A percentile compares a stretch with the other conserved stretches of the same genome.
Evolutionary conservation across 495 filamentous ascomycete species (phyloP).

Genomic region (Cercophora samala): DNA sequence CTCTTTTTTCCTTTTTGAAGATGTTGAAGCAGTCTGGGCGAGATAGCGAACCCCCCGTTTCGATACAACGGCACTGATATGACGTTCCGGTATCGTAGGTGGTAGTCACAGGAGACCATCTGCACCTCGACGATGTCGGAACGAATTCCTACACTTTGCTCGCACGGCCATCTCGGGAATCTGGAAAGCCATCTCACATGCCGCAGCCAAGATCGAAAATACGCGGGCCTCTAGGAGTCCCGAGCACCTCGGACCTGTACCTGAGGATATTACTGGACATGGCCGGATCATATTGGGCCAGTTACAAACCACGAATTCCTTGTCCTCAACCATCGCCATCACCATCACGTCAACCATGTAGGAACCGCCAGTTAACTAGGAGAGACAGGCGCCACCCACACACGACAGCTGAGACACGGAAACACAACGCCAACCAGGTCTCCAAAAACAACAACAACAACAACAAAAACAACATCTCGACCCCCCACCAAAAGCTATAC

Average conservation of each 20-base stretch:
- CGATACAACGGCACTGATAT: not conserved
- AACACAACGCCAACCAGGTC: not conserved
- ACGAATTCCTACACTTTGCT: not conserved
- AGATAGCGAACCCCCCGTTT: not conserved
- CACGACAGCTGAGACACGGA: conserved; percentile 4
- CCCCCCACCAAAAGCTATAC: not conserved
- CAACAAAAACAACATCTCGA: not conserved
- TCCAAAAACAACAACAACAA: too few species aligned
- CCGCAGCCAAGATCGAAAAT: conserved; percentile 1
- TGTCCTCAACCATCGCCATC: not conserved
- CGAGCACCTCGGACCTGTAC: not conserved
- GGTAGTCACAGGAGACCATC: not conserved
- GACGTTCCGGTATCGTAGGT: not conserved
- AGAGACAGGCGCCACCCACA: conserved; percentile 1
- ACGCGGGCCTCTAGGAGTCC: not conserved
- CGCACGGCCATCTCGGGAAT: conserved; percentile 3
- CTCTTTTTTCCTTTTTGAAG: not conserved
- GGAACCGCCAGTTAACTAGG: not conserved
- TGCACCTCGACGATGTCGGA: not conserved
- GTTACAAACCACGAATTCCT: not conserved
- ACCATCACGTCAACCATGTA: not conserved
- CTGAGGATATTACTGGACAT: not conserved
- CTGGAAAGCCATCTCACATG: not conserved
- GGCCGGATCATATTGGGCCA: not conserved
- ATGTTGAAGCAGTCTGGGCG: not conserved